A percentile compares a stretch with the other conserved stretches of the same genome.
phyloP scores from a whole-genome alignment of 106 monocot genomes.

The Acorus gramineus region DNA sequence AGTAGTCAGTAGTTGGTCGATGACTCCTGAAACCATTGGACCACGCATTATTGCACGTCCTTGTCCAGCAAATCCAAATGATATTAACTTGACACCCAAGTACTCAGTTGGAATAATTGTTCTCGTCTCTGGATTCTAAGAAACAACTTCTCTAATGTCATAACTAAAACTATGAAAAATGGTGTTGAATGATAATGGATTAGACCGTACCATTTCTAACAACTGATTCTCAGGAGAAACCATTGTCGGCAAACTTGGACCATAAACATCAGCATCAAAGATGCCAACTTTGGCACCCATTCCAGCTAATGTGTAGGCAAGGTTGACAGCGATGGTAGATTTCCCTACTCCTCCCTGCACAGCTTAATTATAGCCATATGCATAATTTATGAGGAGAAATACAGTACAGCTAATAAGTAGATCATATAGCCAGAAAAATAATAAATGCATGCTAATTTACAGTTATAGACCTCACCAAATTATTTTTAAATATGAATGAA shows the following conservation, averaged over 20 bases:
- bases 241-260: slow-evolving; percentile 95
- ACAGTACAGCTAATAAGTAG: no score
- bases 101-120: slow-evolving; percentile 85
- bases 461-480: no score
- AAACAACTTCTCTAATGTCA: slow-evolving; percentile 37
- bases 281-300: slow-evolving; percentile 91
- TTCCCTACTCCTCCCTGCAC: slow-evolving; percentile 72
- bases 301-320: slow-evolving; percentile 64
- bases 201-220: slow-evolving; percentile 65
- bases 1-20: slow-evolving; percentile 92
- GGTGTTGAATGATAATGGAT: no score
- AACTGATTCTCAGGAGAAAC: slow-evolving; percentile 86
- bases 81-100: slow-evolving; percentile 88
- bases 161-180: no score
- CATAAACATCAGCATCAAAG: slow-evolving; percentile 98
- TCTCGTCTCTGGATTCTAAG: slow-evolving; percentile 81
- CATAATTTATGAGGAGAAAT: no score
- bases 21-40: slow-evolving; percentile 95
- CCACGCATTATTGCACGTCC: slow-evolving; percentile 96
- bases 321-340: slow-evolving; percentile 66
- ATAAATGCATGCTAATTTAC: no score
- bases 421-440: no score
- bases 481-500: no score
- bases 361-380: not conserved
- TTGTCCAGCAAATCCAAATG: slow-evolving; percentile 97